Evolutionary conservation across 2,329 filamentous ascomycete genomes (phyloP), one percentile per base, ranked within the genome.

Genomic region (Ilyonectria robusta): DNA sequence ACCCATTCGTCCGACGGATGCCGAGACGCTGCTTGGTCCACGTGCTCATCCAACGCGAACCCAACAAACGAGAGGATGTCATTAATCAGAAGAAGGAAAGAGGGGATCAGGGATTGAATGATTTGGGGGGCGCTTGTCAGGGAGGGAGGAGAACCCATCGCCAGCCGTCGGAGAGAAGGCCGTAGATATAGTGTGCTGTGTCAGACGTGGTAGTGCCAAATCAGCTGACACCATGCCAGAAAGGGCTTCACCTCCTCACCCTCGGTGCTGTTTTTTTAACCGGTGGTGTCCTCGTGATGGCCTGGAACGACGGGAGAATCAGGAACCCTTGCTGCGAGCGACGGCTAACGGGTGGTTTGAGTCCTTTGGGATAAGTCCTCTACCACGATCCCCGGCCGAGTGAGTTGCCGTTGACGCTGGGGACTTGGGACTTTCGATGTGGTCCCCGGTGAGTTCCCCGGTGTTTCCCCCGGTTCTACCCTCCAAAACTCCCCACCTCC

Each of bases 211-310:
- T 51, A 33, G 48, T 33, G 40, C 17, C 29, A 33, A 64, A 51
- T 59, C 61, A 54, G 47, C 54, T 46, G 61, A 53, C 46, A 11
- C 55, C 61, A 59, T 59, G 31, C 48, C 62, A 54, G 55, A 64
- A 54, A n/a, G 29, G 48, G 55, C 17, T 46, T 19, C 33, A 51
- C 33, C 26, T 23, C 54, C 53, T 57, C 61, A 53, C 15, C 29
- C 13, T 46, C 33, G 31, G 26, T 54, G 40, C 44, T 46, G 33
- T 23, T 44, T 33, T 50, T 40, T 3, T 17, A 15, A 29, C 40
- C 13, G 21, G 37, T 37, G 31, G 11, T 35, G 26, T 21, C 56
- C 29, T 47, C 21, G 40, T 54, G 19, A 58, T 54, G 62, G 55
- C 29, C 48, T 47, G 40, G 55, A 59, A 53, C 46, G 35, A 62